Evolutionary conservation across 768 basidiomycete genomes (phyloP).

Genomic region (Phaffia australis): DNA sequence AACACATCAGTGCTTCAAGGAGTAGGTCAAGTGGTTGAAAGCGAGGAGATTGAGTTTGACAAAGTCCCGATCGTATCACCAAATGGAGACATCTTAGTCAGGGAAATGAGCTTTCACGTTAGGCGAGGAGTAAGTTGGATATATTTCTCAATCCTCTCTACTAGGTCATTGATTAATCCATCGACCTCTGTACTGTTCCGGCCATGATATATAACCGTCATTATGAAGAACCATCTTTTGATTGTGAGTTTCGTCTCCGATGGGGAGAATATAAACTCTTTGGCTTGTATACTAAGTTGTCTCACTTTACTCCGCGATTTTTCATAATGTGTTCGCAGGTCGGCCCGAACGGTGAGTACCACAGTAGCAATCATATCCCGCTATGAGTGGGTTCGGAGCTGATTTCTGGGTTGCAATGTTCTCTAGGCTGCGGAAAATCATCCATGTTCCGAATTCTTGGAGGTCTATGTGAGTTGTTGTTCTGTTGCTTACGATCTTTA

Average conservation of each 20-base stretch:
- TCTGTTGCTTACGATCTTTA: neutral
- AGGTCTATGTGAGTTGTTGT: conserved; percentile 45
- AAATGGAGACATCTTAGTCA: conserved; percentile 83
- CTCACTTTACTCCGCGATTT: conserved; percentile 1
- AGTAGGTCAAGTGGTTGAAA: conserved; percentile 66
- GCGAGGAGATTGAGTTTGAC: conserved; percentile 83
- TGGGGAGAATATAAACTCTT: neutral
- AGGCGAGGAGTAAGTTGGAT: conserved; percentile 57
- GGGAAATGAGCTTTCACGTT: conserved; percentile 74
- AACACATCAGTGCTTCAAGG: conserved; percentile 55
- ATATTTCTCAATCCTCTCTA: too few relatives aligned
- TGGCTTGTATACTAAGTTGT: neutral
- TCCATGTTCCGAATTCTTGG: conserved; percentile 92
- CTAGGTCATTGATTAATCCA: too few relatives aligned
- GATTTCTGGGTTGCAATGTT: conserved; percentile 14
- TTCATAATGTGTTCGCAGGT: conserved; percentile 39
- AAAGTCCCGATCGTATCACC: conserved; percentile 91
- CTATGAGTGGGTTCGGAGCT: neutral
- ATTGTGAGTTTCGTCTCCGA: conserved; percentile 2
- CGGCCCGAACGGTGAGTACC: conserved; percentile 65
- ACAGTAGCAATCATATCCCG: neutral
- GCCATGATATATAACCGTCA: too few relatives aligned
- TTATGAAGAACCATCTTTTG: conserved; percentile 5
- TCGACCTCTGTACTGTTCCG: neutral
- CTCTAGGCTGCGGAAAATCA: conserved; percentile 68